Evolutionary conservation across 129 eudicot genomes (phyloP).

Genomic region (Lonicera japonica): DNA sequence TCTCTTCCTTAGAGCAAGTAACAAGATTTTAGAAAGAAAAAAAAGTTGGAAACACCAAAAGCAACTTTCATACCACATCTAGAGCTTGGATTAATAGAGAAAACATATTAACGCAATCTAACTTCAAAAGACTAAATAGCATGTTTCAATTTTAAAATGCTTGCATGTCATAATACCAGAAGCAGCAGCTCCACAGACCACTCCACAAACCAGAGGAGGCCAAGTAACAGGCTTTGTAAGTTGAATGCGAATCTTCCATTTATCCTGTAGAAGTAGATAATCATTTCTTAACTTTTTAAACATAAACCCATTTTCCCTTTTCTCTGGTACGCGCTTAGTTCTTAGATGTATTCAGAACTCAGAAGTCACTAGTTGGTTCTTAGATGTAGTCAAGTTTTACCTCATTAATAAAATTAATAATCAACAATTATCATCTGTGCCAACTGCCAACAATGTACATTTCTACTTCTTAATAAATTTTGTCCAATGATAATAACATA

Average conservation of each 20-base stretch:
- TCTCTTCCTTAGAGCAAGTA: too few relatives aligned
- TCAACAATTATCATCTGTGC: too few relatives aligned
- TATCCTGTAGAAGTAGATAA: slow-evolving; percentile 45
- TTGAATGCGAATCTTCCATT: slow-evolving; percentile 94
- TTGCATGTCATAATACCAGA: slow-evolving; percentile 45
- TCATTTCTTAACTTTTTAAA: background rate
- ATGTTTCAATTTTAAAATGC: background rate
- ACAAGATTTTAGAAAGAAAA: background rate
- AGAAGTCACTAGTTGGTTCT: background rate
- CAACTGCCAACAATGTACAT: too few relatives aligned
- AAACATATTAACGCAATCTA: background rate
- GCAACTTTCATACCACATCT: too few relatives aligned
- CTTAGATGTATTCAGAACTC: too few relatives aligned
- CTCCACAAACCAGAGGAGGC: slow-evolving; percentile 98
- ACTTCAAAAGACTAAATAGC: background rate
- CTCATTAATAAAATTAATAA: too few relatives aligned
- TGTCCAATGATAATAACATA: too few relatives aligned
- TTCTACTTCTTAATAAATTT: too few relatives aligned
- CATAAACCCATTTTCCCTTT: background rate
- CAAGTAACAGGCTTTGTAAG: slow-evolving; percentile 94
- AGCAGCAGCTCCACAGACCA: slow-evolving; percentile 99
- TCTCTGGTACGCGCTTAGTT: background rate
- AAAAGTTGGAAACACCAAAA: too few relatives aligned
- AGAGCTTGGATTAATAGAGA: background rate
- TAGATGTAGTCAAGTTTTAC: background rate